Conservation (phyloP, 2,329 filamentous ascomycete genomes). For the Talaromyces funiculosus region DNA sequence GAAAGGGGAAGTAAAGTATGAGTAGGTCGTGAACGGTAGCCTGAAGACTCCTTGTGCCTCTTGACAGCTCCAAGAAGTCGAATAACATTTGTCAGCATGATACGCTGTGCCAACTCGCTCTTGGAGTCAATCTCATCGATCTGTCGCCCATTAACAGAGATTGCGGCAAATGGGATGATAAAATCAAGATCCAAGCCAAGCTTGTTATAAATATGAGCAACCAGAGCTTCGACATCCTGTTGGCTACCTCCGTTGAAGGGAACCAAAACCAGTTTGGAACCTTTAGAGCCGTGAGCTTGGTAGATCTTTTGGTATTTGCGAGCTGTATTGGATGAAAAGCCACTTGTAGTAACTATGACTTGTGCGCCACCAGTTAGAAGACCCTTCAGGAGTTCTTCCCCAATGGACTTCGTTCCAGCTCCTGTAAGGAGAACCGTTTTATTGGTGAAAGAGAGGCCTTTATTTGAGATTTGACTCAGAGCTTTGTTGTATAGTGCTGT, state of each 20-base stretch:
- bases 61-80: conserved; percentile 88
- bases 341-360: conserved; percentile 91
- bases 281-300: conserved; percentile 82
- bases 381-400: conserved; percentile 90
- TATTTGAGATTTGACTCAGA: conserved; percentile 72
- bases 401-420: conserved; percentile 94
- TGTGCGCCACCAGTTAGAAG: conserved; percentile 93
- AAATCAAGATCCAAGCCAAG: conserved; percentile 97
- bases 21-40: conserved; percentile 89
- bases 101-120: conserved; percentile 94
- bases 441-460: conserved; percentile 71
- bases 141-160: conserved; percentile 93
- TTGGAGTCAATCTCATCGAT: conserved; percentile 95
- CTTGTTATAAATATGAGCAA: conserved; percentile 92
- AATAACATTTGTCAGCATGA: conserved; percentile 96
- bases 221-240: conserved; percentile 63
- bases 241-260: conserved; percentile 99
- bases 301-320: conserved; percentile 99
- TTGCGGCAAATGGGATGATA: conserved; percentile 92
- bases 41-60: conserved; percentile 76
- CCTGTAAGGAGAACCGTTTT: conserved; percentile 98
- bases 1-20: conserved; percentile 94
- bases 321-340: conserved; percentile 92
- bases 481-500: background rate
- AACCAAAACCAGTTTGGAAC: conserved; percentile 93